phyloP scores from a whole-genome alignment of 331 rosid species.

The Acacia pycnantha region DNA sequence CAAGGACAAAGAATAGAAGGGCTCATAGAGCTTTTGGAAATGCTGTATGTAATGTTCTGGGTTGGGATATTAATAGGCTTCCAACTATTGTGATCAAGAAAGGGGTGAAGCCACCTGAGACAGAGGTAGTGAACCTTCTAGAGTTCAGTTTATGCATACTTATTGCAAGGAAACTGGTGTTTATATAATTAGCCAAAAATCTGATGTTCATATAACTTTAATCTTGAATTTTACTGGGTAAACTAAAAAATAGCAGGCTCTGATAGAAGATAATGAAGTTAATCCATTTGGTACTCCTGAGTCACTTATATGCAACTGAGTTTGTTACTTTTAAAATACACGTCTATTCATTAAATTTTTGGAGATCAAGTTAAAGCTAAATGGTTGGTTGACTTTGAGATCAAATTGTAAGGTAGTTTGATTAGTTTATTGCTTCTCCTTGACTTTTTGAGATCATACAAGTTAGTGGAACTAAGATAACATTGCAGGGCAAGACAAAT shows the following conservation, averaged over 20 bases:
- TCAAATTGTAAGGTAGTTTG: not conserved
- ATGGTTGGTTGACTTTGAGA: not conserved
- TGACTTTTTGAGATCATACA: not conserved
- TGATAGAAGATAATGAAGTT: not conserved
- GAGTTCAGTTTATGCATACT: not conserved
- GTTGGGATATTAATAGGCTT: constrained; percentile 67
- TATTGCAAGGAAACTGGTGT: not conserved
- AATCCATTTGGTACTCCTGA: not conserved
- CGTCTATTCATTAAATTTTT: not conserved
- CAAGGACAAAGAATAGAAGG: constrained; percentile 34
- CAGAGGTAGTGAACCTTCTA: constrained; percentile 32
- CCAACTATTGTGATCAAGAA: constrained; percentile 49
- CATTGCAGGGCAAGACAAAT: constrained; percentile 37
- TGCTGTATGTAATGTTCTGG: constrained; percentile 61
- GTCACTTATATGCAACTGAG: not conserved
- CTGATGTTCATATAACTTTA: not conserved
- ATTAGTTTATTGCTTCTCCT: not conserved
- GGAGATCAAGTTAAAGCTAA: not conserved
- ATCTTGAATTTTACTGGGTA: not conserved
- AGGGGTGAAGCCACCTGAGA: constrained; percentile 3
- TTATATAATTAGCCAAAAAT: not conserved
- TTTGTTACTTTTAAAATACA: not conserved
- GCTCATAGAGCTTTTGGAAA: constrained; percentile 67
- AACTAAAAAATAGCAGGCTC: not conserved
- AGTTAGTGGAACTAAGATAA: not conserved